Evolutionary conservation across 805 yeast genomes (phyloP), one percentile per base, ranked within the genome.

Genomic region (Candida vaughaniae): DNA sequence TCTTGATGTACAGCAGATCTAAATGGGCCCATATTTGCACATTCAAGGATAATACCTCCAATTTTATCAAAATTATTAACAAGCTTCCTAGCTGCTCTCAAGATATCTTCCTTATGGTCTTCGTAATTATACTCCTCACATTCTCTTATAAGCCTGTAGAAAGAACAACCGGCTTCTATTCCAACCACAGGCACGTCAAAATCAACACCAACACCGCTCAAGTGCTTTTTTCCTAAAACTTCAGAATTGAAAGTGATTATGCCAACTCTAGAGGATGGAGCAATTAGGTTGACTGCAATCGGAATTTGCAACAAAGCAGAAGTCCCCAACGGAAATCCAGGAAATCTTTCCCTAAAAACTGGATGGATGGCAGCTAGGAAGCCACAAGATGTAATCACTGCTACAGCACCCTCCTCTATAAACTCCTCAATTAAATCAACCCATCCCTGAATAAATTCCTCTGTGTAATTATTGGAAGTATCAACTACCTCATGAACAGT

Each of bases 11-110:
- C 50, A 1, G 56, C 58, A 30, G 46, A 47, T 10, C 62, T 46
- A 31, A 42, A 52, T 11, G 64, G 65, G 16, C 60, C 62, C 61
- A 61, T 60, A 34, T 60, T 61, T 6, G 64, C 56, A 36, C 67
- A 59, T 38, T 59, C 65, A 35, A 60, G 46, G 7, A 60, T 60
- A 36, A 60, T 46, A 0, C 55, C 63, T 9, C 56, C 54, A 25
- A 59, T 47, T 4, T 36, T 30, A 10, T 14, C 31, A 17, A 39
- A 15, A 11, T 26, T 26, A 3, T 11, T 8, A 3, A 35, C 12
- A 11, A 36, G 22, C 22, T 31, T 35, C 6, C 30, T 38, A 10
- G 25, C 42, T 6, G 39, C 39, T 2, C 32, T 36, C 1, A 62
- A 6, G 8, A 56, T 38, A 3, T 41, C 43, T 12, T 41, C 29